These are phyloP conservation scores for Acidiella bohemica DNA, from an alignment of 495 filamentous ascomycete species.

Conservation along the genomic window DNA sequence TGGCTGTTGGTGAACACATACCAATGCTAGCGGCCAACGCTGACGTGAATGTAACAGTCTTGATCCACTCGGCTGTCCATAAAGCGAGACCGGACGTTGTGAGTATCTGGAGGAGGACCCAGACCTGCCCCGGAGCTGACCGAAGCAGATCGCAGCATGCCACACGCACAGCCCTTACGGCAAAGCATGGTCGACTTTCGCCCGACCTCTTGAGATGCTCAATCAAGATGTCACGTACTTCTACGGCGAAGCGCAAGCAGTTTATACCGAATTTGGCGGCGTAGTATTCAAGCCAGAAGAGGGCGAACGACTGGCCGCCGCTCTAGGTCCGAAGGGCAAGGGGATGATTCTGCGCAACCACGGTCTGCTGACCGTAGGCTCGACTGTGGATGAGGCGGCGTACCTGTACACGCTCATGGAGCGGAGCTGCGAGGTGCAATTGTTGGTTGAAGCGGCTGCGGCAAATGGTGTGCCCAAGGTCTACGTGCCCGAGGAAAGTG, in stretches of 20 bases:
- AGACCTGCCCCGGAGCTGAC: neutral
- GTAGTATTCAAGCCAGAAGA: slow-evolving; percentile 29
- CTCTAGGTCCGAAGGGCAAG: slow-evolving; percentile 29
- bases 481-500: slow-evolving; percentile 26
- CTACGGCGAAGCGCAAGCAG: slow-evolving; percentile 30
- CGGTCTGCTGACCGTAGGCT: slow-evolving; percentile 30
- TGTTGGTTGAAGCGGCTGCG: slow-evolving; percentile 29
- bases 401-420: slow-evolving; percentile 32
- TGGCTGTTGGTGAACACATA: too few species aligned
- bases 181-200: slow-evolving; percentile 30
- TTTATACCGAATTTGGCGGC: slow-evolving; percentile 30
- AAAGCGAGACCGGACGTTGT: slow-evolving; percentile 29
- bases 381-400: slow-evolving; percentile 32
- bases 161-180: slow-evolving; percentile 28
- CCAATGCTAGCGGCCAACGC: too few species aligned
- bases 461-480: slow-evolving; percentile 29
- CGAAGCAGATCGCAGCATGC: slow-evolving; percentile 23
- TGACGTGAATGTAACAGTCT: too few species aligned
- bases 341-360: slow-evolving; percentile 31
- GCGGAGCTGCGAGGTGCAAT: slow-evolving; percentile 29
- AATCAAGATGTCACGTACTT: slow-evolving; percentile 32
- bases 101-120: neutral
- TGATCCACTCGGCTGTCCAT: slow-evolving; percentile 31
- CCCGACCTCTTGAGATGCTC: slow-evolving; percentile 30
- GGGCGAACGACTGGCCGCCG: slow-evolving; percentile 28